Conservation (phyloP, 108 stramenopile species). For the Stephanodiscus minutulus region DNA sequence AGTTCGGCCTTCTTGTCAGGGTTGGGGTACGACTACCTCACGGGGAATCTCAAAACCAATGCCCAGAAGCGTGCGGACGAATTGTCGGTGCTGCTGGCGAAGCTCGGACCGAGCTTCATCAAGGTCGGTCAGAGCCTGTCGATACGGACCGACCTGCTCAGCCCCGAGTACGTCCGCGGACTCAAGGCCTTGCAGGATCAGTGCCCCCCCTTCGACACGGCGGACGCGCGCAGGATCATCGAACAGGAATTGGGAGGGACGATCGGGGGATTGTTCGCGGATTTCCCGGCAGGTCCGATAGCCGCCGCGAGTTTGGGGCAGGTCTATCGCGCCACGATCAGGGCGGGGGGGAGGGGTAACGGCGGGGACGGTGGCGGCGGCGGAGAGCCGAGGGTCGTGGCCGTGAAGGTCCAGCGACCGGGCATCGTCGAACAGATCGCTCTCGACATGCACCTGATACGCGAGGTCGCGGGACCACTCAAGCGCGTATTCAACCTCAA, state of each 20-base stretch:
- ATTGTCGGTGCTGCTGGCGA: constrained; percentile 65
- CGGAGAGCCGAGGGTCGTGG: constrained; percentile 59
- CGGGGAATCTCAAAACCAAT: constrained; percentile 60
- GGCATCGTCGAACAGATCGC: constrained; percentile 92
- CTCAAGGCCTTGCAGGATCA: constrained; percentile 88
- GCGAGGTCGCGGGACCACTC: constrained; percentile 71
- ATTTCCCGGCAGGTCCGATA: constrained; percentile 75
- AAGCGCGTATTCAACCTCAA: constrained; percentile 72
- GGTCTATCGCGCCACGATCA: constrained; percentile 81
- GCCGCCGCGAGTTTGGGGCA: constrained; percentile 95
- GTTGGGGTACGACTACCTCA: constrained; percentile 41
- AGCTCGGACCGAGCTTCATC: constrained; percentile 85
- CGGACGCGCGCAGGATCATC: constrained; percentile 74
- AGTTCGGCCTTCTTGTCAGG: constrained; percentile 39
- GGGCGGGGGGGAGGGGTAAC: constrained; percentile 9
- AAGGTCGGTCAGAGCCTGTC: constrained; percentile 95
- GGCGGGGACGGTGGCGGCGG: constrained; percentile 4
- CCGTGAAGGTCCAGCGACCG: constrained; percentile 96
- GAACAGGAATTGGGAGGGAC: constrained; percentile 84
- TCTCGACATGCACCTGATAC: constrained; percentile 94
- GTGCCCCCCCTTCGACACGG: constrained; percentile 84
- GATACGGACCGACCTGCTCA: constrained; percentile 91
- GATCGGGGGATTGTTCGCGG: constrained; percentile 63
- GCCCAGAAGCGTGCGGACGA: constrained; percentile 65
- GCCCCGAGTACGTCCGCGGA: constrained; percentile 82